Conservation (phyloP, 2,329 filamentous ascomycete species). For the Epichloe sibirici region DNA sequence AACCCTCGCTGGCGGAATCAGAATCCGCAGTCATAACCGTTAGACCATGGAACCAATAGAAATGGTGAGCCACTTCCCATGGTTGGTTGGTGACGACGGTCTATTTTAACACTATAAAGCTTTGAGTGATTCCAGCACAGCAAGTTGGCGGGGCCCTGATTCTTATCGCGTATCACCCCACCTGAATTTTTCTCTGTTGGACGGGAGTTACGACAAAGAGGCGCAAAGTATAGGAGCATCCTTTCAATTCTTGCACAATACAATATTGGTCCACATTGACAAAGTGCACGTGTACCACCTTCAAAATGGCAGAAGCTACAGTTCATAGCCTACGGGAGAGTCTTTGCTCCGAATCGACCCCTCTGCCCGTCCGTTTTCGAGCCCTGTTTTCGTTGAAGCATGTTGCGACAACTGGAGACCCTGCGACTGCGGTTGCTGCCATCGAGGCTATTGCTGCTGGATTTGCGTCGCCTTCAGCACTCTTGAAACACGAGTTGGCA, state of each 20-base stretch:
- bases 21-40: constrained; percentile 25
- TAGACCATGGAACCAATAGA: constrained; percentile 23
- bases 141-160: background rate
- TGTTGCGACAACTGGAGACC: constrained; percentile 58
- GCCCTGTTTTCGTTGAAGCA: constrained; percentile 97
- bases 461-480: constrained; percentile 72
- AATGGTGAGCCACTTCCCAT: constrained; percentile 17
- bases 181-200: constrained; percentile 23
- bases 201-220: background rate
- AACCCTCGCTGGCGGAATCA: constrained; percentile 27
- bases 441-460: constrained; percentile 78
- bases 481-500: constrained; percentile 92
- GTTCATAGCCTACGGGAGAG: constrained; percentile 58
- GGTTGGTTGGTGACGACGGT: background rate
- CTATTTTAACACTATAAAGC: constrained; percentile 1
- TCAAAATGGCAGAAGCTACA: constrained; percentile 25
- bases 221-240: constrained; percentile 2
- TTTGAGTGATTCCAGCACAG: fast-evolving
- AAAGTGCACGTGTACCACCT: background rate
- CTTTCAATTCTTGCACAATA: background rate
- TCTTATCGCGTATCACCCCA: constrained; percentile 15
- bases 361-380: constrained; percentile 82
- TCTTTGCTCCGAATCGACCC: constrained; percentile 66
- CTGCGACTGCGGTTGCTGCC: constrained; percentile 41
- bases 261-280: background rate